Evolutionary conservation across 306 rosid genomes (phyloP).

Genomic region (Ceratonia siliqua): DNA sequence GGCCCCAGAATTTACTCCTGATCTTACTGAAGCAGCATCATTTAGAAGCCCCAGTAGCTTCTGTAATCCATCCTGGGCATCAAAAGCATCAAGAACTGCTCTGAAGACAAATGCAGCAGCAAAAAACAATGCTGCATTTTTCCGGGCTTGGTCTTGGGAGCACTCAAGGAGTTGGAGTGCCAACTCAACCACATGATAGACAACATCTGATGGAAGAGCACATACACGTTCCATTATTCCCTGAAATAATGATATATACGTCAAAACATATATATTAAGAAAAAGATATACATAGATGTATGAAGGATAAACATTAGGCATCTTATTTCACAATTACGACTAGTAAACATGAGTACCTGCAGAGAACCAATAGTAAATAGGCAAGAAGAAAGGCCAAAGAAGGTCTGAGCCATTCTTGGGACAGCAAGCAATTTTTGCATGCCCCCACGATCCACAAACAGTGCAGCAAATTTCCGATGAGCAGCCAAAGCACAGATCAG

Average conservation of each 20-base stretch:
- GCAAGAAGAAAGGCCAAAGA: constrained; percentile 90
- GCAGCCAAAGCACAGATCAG: constrained; percentile 96
- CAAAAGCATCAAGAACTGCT: constrained; percentile 97
- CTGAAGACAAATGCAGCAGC: constrained; percentile 94
- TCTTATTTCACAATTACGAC: constrained; percentile 5
- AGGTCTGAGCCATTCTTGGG: constrained; percentile 83
- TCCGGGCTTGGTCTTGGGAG: constrained; percentile 88
- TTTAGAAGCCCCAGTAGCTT: constrained; percentile 76
- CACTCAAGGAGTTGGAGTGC: constrained; percentile 93
- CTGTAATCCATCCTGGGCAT: constrained; percentile 85
- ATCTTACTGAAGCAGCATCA: constrained; percentile 88
- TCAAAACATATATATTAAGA: constrained; percentile 12
- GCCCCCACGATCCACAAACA: constrained; percentile 97
- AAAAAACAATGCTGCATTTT: constrained; percentile 90
- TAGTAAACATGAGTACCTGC: constrained; percentile 60
- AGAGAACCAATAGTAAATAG: constrained; percentile 90
- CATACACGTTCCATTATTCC: constrained; percentile 97
- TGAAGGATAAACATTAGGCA: not conserved
- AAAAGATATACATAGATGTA: not conserved
- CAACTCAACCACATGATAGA: constrained; percentile 79
- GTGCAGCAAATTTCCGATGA: constrained; percentile 92
- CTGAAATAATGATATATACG: constrained; percentile 43
- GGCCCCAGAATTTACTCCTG: constrained; percentile 85
- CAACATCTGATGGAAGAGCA: constrained; percentile 88
- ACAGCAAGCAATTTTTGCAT: constrained; percentile 92